Base-by-base conservation (phyloP, 805 yeast genomes). In the Metschnikowia baotianmanensis region DNA sequence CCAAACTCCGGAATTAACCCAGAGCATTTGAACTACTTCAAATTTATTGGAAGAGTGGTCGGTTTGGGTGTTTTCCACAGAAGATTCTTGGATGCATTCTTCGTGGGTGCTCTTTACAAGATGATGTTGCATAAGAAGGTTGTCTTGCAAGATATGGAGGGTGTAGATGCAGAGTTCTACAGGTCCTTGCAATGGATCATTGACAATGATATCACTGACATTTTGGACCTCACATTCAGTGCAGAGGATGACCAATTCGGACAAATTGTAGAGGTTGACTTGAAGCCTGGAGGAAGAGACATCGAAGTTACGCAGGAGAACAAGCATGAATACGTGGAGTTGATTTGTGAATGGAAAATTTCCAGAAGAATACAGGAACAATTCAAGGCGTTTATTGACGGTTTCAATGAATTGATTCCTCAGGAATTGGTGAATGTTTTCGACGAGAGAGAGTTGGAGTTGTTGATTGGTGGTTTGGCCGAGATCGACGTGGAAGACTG, bases 61-160 rank as follows among this genome's bases (percentile, higher is more conserved):
- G 99, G 99, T 33, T 74, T 93, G 53, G 97, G 97, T 65, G 96
- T 93, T 15, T 93, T 93, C 89, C 99, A 93, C 63, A 81, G 99
- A 65, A 80, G 99, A 63, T 93, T 93, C 71, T 71, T 93, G 62
- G 99, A 93, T 65, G 98, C 98, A 0, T 93, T 93, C 77, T 93
- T 93, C 65, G 96, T 95, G 56, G 96, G 96, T 52, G 98, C 99
- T 1, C 79, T 93, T 64, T 93, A 93, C 69, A 93, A 93, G 72
- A 88, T 93, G 97, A 88, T 93, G 85, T 74, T 93, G 55, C 87
- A 82, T 60, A 93, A 93, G 67, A 89, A 89, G 71, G 96, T 93
- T 52, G 91, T 88, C 2, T 71, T 93, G 52, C 96, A 87, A 64
- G 99, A 93, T 67, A 85, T 93, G 95, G 99, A 93, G 66, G 96